Evolutionary conservation across 116 monocot species (phyloP), one percentile per base, ranked within the genome.

Genomic region (Dioscorea cayenensis): DNA sequence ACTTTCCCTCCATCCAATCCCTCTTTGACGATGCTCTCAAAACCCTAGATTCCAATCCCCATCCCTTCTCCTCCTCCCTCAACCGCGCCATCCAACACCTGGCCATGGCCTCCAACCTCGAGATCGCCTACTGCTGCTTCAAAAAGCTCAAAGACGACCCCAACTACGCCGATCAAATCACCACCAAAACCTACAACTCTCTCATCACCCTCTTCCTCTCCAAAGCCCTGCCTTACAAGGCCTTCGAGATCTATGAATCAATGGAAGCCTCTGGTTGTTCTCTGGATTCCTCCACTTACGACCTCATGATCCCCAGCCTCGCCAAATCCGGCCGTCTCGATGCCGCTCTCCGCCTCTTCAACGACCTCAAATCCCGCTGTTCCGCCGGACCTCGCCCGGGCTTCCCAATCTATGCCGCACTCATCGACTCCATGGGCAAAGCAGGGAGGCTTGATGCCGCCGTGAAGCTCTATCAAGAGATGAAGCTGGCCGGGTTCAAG

Each of bases 221-320:
- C 32, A 84, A 80, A 28, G 94, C 90, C 9, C 77, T 97, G 7
- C 84, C 82, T 22, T 97, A 86, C 66, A 99, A 99, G 79, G 88
- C 99, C 7, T 99, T 99, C 66, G 99, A 93, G 82, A 84, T 99
- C 51, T 80, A 89, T 62, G 90, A 97, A n/a, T 77, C 78, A 20
- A 84, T 92, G 88, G 78, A 79, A 23, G 51, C 58, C 7, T 37
- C 72, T 14, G 48, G 55, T 4, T 74, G 79, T 69, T 49, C 71
- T 10, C 73, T 90, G 18, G 89, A 99, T 21, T 48, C 71, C 9
- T 69, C 84, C 32, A 91, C 91, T 12, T 94, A 87, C 49, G 94
- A 94, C 38, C 63, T 94, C 35, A 80, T 94, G 80, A 77, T 99
- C 19, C 99, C 99, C 0, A 73, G 87, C 13, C 84, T 99, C 5